phyloP scores from a whole-genome alignment of 2,329 filamentous ascomycete genomes.

The Cladobotryum protrusum region DNA sequence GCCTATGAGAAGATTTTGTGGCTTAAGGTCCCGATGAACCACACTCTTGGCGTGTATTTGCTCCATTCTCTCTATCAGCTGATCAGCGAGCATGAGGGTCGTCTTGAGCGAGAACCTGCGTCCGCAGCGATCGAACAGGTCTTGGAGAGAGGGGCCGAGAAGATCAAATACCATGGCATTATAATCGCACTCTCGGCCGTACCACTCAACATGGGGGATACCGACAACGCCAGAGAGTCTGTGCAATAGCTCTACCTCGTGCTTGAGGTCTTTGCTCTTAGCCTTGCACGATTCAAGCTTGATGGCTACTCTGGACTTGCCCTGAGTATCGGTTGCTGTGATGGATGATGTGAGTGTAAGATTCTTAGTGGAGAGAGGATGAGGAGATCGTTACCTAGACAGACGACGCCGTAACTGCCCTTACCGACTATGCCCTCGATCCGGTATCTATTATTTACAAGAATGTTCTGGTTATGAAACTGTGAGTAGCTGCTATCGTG shows the following conservation, averaged over 20 bases:
- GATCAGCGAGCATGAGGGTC: conserved; percentile 17
- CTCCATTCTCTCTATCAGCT: conserved; percentile 16
- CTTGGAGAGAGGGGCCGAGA: conserved; percentile 59
- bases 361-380: not conserved
- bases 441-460: not conserved
- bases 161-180: conserved; percentile 19
- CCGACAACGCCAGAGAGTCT: conserved; percentile 14
- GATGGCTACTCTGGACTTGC: conserved; percentile 31
- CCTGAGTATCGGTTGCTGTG: conserved; percentile 16
- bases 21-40: conserved; percentile 19
- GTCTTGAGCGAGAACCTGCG: conserved; percentile 19
- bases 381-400: conserved; percentile 3
- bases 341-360: not conserved
- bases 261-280: conserved; percentile 7
- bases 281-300: conserved; percentile 13
- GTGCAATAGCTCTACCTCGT: conserved; percentile 14
- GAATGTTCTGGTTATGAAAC: not conserved
- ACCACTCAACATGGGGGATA: conserved; percentile 18
- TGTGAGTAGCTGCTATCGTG: not conserved
- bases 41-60: conserved; percentile 14
- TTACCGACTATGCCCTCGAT: conserved; percentile 7
- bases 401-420: conserved; percentile 9
- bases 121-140: conserved; percentile 41
- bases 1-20: conserved; percentile 19
- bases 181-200: conserved; percentile 16